Conservation (phyloP, 2,329 filamentous ascomycete genomes). For the Diaporthe sp. region DNA sequence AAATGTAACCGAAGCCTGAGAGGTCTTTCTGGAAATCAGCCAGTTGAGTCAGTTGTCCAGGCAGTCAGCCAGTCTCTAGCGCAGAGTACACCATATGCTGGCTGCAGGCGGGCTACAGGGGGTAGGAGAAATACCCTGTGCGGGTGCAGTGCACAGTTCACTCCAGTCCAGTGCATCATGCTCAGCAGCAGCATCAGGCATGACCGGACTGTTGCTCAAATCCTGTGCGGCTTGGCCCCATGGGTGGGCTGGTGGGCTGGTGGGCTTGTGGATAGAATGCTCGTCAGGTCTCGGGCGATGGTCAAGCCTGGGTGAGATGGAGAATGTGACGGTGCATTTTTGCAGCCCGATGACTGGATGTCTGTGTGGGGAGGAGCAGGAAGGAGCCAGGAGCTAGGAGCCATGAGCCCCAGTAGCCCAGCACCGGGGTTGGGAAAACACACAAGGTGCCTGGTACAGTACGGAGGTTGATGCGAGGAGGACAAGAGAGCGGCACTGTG, state of each 20-base stretch:
- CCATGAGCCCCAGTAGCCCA: background rate
- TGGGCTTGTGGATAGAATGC: slow-evolving; percentile 3
- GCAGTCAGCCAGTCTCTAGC: background rate
- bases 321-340: slow-evolving; percentile 18
- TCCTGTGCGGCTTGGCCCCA: background rate
- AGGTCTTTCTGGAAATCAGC: slow-evolving; percentile 32
- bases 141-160: background rate
- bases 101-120: background rate
- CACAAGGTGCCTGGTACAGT: background rate
- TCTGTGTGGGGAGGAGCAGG: slow-evolving; percentile 23
- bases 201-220: background rate
- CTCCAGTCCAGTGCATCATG: background rate
- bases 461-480: background rate
- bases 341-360: slow-evolving; percentile 24
- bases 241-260: background rate
- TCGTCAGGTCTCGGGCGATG: slow-evolving; percentile 17
- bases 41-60: slow-evolving; percentile 19
- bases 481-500: background rate
- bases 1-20: slow-evolving; percentile 29
- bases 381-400: slow-evolving; percentile 1
- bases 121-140: background rate
- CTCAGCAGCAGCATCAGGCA: background rate
- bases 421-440: background rate
- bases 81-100: background rate
- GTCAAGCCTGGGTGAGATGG: slow-evolving; percentile 16